Evolutionary conservation across 106 monocot species (phyloP), one percentile per base, ranked within the genome.

Genomic region (Posidonia australis): DNA sequence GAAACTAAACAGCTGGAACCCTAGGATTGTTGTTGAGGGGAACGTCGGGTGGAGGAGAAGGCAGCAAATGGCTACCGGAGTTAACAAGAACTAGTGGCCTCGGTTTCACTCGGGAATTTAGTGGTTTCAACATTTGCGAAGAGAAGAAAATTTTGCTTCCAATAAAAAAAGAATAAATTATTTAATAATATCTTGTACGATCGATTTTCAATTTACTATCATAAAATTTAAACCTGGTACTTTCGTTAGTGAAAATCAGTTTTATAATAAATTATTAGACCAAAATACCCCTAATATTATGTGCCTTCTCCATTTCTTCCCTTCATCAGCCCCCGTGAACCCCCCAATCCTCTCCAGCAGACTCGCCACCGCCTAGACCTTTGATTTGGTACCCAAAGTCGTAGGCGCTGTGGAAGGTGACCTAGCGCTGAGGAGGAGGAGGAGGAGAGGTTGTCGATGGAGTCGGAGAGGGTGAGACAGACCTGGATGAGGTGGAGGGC

Each of bases 391-490:
- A 82, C 44, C 67, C 77, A 65, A 78, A 75, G 30, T 82, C 82
- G 36, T 82, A 82, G 5, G 67, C 75, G 45, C 78, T 60, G 67
- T 82, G 82, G 48, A 82, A 82, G 27, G 75, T 76, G 44, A 82
- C 46, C 82, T 78, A 82, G 13, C 44, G 67, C 54, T 1, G 25
- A 26, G 27, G 24, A 16, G 16, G 25, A 13, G 27, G 28, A 29
- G 14, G 5, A 9, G 19, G 61, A 36, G 41, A 61, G 61, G 42
- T 61, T 61, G 20, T 36, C 61, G 41, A 17, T 22, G 20, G 18
- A 36, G 52, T 79, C 77, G 9, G 82, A 77, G 22, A 89, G 76
- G n/a, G 84, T 84, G 77, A 89, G 76, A 16, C 88, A 84, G 58
- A 89, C 30, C 72, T 89, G 88, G 77, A 89, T 79, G 45, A 84